Conservation (phyloP, 1,139 yeast genomes). For the Wickerhamiella pararugosa region DNA sequence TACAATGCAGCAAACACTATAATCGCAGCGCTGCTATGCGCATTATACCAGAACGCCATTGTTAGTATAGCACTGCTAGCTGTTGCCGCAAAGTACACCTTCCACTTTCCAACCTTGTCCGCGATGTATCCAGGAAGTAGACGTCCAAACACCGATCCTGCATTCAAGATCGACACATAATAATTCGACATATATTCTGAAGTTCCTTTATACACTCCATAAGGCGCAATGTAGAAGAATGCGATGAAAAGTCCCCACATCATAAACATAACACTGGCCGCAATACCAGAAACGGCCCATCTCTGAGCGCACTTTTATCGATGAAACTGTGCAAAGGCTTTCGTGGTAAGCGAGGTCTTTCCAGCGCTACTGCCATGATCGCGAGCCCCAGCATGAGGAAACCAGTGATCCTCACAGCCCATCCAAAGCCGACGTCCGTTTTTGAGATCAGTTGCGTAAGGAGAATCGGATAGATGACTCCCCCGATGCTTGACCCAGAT, state of each 20-base stretch:
- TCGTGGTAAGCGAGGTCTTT: not conserved
- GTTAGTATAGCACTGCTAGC: no score
- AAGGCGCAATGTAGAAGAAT: not conserved
- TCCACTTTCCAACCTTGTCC: no score
- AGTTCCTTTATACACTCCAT: constrained; percentile 24
- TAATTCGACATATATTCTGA: not conserved
- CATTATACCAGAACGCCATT: no score
- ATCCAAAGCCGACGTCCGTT: not conserved
- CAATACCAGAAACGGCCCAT: not conserved
- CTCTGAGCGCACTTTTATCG: constrained; percentile 26
- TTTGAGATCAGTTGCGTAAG: not conserved
- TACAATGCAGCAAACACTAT: no score
- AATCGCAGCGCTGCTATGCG: no score
- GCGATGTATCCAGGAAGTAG: no score
- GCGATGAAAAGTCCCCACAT: not conserved
- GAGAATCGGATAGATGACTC: not conserved
- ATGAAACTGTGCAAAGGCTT: constrained; percentile 13
- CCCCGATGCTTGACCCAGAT: not conserved
- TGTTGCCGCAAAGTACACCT: no score
- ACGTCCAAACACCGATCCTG: no score
- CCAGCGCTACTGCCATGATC: not conserved
- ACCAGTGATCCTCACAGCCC: not conserved
- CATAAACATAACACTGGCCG: not conserved
- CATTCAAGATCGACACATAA: no score
- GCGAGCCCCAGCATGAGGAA: constrained; percentile 1